phyloP scores from a whole-genome alignment of 2,329 filamentous ascomycete species.

The Emergomyces orientalis region DNA sequence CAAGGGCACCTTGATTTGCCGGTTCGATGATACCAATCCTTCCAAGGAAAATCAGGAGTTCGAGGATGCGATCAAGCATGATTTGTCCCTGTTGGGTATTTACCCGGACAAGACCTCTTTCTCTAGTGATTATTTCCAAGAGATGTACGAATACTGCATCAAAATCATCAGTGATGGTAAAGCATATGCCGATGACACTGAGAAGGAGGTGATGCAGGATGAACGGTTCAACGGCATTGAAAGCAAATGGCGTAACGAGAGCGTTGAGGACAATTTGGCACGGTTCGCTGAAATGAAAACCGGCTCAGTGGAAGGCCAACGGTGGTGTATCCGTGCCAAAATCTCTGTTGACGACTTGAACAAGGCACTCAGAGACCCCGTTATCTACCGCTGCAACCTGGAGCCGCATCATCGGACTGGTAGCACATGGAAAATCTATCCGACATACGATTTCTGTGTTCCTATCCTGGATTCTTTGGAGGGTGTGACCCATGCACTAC shows the following conservation, averaged over 20 bases:
- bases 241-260: constrained; percentile 68
- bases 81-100: constrained; percentile 83
- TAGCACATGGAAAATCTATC: constrained; percentile 57
- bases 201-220: constrained; percentile 75
- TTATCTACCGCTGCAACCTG: constrained; percentile 91
- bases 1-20: constrained; percentile 79
- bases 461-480: constrained; percentile 55
- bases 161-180: constrained; percentile 76
- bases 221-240: constrained; percentile 77
- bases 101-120: constrained; percentile 78
- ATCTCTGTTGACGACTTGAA: constrained; percentile 87
- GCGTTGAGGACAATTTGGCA: constrained; percentile 72
- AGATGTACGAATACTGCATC: constrained; percentile 77
- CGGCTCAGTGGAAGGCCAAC: constrained; percentile 65
- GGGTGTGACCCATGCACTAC: constrained; percentile 55
- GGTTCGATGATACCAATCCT: constrained; percentile 96
- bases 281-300: constrained; percentile 92
- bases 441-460: constrained; percentile 58
- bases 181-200: constrained; percentile 91
- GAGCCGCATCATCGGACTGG: constrained; percentile 54
- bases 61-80: constrained; percentile 86
- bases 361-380: constrained; percentile 90
- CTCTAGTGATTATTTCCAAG: constrained; percentile 92
- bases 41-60: constrained; percentile 96
- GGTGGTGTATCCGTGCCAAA: constrained; percentile 90